Percentiles rank a stretch among this genome's conserved stretches.
Evolutionary conservation across 768 basidiomycete species (phyloP).

Genomic region (Sarcomyxa edulis): DNA sequence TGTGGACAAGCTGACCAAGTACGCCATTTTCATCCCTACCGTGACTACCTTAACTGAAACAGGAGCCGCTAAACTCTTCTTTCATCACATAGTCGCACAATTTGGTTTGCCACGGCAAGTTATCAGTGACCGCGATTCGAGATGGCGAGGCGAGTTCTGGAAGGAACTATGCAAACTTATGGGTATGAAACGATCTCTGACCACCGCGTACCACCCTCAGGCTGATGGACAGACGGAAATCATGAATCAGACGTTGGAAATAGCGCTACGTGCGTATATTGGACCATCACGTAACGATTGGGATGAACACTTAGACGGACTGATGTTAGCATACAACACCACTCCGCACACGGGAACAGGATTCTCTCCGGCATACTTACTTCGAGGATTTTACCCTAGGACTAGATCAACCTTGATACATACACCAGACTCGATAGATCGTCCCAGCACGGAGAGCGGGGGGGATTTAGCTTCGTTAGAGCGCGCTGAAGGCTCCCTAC

Average conservation of each 20-base stretch:
- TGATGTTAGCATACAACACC: too few species aligned
- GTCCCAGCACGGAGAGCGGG: too few species aligned
- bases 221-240: conserved; percentile 32
- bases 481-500: too few species aligned
- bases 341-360: too few species aligned
- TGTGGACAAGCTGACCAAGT: too few species aligned
- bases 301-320: too few species aligned
- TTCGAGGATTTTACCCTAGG: too few species aligned
- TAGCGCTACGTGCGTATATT: conserved; percentile 22
- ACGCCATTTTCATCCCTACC: conserved; percentile 31
- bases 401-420: too few species aligned
- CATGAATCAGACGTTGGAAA: conserved; percentile 25
- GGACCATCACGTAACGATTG: conserved; percentile 18
- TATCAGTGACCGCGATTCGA: conserved; percentile 21
- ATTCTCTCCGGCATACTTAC: too few species aligned
- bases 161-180: too few species aligned
- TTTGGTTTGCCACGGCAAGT: conserved; percentile 21
- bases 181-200: conserved; percentile 18
- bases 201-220: conserved; percentile 24
- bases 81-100: conserved; percentile 18
- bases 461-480: too few species aligned
- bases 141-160: conserved; percentile 23
- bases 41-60: conserved; percentile 15
- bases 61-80: conserved; percentile 23
- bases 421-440: too few species aligned